These are phyloP conservation scores for Colletotrichum sp. DNA, from an alignment of 2,329 filamentous ascomycete species.

Conservation along the genomic window DNA sequence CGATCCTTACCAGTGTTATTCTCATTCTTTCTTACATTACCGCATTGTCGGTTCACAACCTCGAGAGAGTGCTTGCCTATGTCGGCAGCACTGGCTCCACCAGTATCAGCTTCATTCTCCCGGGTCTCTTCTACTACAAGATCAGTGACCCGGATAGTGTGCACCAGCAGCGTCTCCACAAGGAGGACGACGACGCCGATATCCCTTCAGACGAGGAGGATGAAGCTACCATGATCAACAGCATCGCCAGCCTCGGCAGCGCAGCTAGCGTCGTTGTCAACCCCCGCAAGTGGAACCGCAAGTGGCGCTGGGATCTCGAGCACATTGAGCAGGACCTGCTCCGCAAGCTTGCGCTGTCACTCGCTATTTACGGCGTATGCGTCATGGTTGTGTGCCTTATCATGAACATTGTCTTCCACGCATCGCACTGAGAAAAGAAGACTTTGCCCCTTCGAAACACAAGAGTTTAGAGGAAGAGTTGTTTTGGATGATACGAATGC, in stretches of 20 bases:
- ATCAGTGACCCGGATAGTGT: conserved; percentile 89
- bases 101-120: conserved; percentile 95
- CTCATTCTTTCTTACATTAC: conserved; percentile 85
- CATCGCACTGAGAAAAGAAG: conserved; percentile 54
- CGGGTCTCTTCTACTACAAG: conserved; percentile 97
- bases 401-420: conserved; percentile 83
- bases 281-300: conserved; percentile 54
- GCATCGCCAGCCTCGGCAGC: conserved; percentile 50
- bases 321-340: conserved; percentile 69
- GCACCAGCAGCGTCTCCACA: conserved; percentile 84
- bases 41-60: conserved; percentile 86
- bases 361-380: conserved; percentile 82
- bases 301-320: conserved; percentile 65
- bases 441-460: background rate
- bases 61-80: conserved; percentile 92
- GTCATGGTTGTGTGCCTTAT: conserved; percentile 90
- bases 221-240: conserved; percentile 45
- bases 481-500: background rate
- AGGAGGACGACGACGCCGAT: conserved; percentile 87
- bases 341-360: conserved; percentile 73
- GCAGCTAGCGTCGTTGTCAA: conserved; percentile 38
- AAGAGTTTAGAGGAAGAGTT: conserved; percentile 2
- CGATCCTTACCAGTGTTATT: conserved; percentile 84
- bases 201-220: conserved; percentile 56
- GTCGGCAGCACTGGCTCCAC: conserved; percentile 95